These are phyloP conservation scores for Clarireedia paspali DNA, from an alignment of 2,329 filamentous ascomycete genomes.

Conservation along the genomic window DNA sequence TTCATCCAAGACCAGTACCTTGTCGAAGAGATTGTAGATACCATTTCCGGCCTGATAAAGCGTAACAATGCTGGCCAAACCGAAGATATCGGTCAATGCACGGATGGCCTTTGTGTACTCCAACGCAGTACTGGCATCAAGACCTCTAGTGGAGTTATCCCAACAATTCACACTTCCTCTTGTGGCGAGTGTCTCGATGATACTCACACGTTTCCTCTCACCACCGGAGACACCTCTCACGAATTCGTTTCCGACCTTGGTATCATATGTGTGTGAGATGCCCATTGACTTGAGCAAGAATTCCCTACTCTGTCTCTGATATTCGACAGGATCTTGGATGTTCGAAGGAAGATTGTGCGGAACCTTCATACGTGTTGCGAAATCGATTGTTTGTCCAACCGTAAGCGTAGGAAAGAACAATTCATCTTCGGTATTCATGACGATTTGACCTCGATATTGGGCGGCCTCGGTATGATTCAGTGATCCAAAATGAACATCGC, in stretches of 20 bases:
- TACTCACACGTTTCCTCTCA: constrained; percentile 53
- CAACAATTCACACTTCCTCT: constrained; percentile 47
- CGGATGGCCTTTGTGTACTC: constrained; percentile 53
- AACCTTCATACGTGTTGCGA: constrained; percentile 49
- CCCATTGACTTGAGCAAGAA: constrained; percentile 33
- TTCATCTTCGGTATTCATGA: constrained; percentile 47
- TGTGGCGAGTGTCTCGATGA: constrained; percentile 40
- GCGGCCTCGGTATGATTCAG: constrained; percentile 35
- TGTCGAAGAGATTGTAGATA: constrained; percentile 64
- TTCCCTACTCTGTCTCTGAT: constrained; percentile 31
- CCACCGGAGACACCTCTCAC: constrained; percentile 56
- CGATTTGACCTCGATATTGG: constrained; percentile 48
- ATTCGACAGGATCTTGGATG: constrained; percentile 41
- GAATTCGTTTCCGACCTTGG: constrained; percentile 50
- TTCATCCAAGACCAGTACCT: constrained; percentile 59
- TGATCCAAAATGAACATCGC: constrained; percentile 49
- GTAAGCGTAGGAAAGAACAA: constrained; percentile 43
- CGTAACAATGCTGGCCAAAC: constrained; percentile 53
- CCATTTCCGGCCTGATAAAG: constrained; percentile 64
- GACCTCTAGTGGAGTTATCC: constrained; percentile 59
- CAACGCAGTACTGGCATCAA: constrained; percentile 64
- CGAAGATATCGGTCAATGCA: constrained; percentile 54
- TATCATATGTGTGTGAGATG: constrained; percentile 47
- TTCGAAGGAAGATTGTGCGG: constrained; percentile 31
- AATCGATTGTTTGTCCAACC: constrained; percentile 44